Percentiles rank a stretch among this genome's conserved stretches.
Conservation (phyloP, 768 basidiomycete species). For the Auricularia cornea region DNA sequence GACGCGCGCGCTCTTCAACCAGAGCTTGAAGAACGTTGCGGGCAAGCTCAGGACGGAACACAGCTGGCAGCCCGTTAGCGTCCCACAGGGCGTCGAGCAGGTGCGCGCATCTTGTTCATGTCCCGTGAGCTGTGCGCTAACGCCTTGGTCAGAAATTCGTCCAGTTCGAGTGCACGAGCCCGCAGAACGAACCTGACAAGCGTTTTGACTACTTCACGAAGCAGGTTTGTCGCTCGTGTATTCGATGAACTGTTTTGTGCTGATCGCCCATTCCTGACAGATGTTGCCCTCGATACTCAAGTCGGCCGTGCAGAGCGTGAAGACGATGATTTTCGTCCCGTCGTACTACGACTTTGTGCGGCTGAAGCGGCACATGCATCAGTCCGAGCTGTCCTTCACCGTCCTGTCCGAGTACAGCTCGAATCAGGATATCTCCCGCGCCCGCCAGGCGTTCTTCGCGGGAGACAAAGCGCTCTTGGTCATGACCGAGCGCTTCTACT, state of each 20-base stretch:
- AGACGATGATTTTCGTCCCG: conserved; percentile 83
- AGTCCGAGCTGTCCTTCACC: conserved; percentile 59
- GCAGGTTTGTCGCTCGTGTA: conserved; percentile 55
- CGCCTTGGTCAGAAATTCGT: conserved; percentile 49
- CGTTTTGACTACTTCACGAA: conserved; percentile 83
- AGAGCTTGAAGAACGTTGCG: conserved; percentile 67
- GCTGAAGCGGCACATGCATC: conserved; percentile 78
- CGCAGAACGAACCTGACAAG: conserved; percentile 75
- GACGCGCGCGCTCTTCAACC: conserved; percentile 69
- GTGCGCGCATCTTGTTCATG: conserved; percentile 28
- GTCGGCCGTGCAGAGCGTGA: conserved; percentile 87
- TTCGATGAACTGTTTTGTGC: background rate
- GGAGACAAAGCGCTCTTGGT: conserved; percentile 82
- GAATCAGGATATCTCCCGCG: conserved; percentile 89
- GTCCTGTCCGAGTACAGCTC: conserved; percentile 95
- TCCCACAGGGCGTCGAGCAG: conserved; percentile 80
- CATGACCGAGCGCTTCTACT: conserved; percentile 97
- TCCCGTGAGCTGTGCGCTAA: background rate
- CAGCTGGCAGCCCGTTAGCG: conserved; percentile 61
- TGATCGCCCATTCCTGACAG: conserved; percentile 30
- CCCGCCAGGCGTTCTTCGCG: conserved; percentile 85
- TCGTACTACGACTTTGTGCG: conserved; percentile 96
- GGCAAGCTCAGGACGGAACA: conserved; percentile 72
- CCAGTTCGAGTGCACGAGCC: conserved; percentile 61
- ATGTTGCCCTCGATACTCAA: conserved; percentile 75